A percentile compares a stretch with the other conserved stretches of the same genome.
phyloP scores from a whole-genome alignment of 257 asterid genomes.

The Scutellaria barbata region DNA sequence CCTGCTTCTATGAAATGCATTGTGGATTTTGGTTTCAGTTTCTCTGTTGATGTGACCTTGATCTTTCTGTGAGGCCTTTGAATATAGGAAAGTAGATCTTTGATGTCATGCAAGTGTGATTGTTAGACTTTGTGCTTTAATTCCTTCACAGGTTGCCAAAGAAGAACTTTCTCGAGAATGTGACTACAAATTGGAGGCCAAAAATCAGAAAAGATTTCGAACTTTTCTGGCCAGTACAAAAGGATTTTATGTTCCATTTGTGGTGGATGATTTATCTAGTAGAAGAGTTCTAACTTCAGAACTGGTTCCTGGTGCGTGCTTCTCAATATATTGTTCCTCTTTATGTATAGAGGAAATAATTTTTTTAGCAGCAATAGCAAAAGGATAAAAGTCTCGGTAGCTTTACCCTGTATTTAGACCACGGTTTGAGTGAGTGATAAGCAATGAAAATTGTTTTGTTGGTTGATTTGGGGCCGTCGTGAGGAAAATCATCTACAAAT shows the following conservation, averaged over 20 bases:
- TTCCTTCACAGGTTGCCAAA: slow-evolving; percentile 76
- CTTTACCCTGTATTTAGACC: slow-evolving; percentile 26
- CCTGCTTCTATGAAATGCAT: slow-evolving; percentile 7
- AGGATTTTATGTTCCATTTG: slow-evolving; percentile 86
- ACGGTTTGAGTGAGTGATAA: not conserved
- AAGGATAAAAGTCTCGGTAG: not conserved
- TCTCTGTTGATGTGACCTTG: not conserved
- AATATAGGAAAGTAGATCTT: not conserved
- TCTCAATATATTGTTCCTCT: slow-evolving; percentile 20
- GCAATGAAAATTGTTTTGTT: not conserved
- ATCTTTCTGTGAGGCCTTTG: not conserved
- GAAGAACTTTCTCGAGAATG: slow-evolving; percentile 96
- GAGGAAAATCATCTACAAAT: not conserved
- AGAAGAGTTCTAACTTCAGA: slow-evolving; percentile 87
- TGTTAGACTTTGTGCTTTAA: slow-evolving; percentile 26
- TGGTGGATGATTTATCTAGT: slow-evolving; percentile 78
- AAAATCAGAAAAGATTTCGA: slow-evolving; percentile 79
- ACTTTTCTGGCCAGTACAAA: slow-evolving; percentile 51
- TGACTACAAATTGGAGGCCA: slow-evolving; percentile 83
- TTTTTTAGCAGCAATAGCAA: slow-evolving; percentile 2
- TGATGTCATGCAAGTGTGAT: slow-evolving; percentile 29
- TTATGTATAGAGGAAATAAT: slow-evolving; percentile 11
- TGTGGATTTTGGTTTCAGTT: slow-evolving; percentile 14
- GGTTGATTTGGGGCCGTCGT: not conserved
- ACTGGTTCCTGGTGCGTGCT: slow-evolving; percentile 79